These are phyloP conservation scores for Suhomyces canberraensis DNA, from an alignment of 805 yeast species.

Conservation along the genomic window DNA sequence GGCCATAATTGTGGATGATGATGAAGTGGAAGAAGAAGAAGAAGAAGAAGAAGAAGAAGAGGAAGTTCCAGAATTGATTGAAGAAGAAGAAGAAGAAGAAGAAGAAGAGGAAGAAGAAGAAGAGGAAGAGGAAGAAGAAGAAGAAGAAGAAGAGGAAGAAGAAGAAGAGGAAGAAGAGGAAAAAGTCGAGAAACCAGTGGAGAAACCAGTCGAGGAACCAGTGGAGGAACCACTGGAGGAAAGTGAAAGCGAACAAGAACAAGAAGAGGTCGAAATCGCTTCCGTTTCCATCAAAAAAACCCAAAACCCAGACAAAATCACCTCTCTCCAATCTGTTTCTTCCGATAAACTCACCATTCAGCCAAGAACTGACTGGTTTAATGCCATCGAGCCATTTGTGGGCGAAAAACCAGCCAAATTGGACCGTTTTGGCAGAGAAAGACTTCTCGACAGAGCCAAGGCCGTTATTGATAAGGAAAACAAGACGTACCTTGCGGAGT, in stretches of 20 bases:
- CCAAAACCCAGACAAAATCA: conserved; percentile 24
- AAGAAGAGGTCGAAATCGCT: conserved; percentile 13
- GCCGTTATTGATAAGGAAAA: conserved; percentile 67
- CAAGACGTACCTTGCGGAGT: conserved; percentile 64
- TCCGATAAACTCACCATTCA: conserved; percentile 57
- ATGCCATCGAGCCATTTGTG: conserved; percentile 22
- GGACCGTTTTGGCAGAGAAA: conserved; percentile 55
- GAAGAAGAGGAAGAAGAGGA: conserved; percentile 19
- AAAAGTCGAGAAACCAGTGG: conserved; percentile 7
- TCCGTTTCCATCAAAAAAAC: conserved; percentile 11
- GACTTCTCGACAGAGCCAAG: conserved; percentile 64
- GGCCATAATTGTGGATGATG: conserved; percentile 27
- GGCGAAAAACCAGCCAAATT: conserved; percentile 31
- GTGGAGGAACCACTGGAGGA: conserved; percentile 14
- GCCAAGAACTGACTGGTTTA: conserved; percentile 74
- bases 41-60: conserved; percentile 15
- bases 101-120: conserved; percentile 34
- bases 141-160: conserved; percentile 20
- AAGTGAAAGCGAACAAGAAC: conserved; percentile 8
- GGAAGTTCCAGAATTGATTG: conserved; percentile 7
- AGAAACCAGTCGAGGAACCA: conserved; percentile 7
- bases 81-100: conserved; percentile 35
- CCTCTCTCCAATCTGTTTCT: conserved; percentile 47
- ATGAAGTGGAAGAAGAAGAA: conserved; percentile 11
- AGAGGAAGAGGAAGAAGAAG: conserved; percentile 33